Conservation (phyloP, 2,329 filamentous ascomycete species). For the Pyrenochaeta sp. region DNA sequence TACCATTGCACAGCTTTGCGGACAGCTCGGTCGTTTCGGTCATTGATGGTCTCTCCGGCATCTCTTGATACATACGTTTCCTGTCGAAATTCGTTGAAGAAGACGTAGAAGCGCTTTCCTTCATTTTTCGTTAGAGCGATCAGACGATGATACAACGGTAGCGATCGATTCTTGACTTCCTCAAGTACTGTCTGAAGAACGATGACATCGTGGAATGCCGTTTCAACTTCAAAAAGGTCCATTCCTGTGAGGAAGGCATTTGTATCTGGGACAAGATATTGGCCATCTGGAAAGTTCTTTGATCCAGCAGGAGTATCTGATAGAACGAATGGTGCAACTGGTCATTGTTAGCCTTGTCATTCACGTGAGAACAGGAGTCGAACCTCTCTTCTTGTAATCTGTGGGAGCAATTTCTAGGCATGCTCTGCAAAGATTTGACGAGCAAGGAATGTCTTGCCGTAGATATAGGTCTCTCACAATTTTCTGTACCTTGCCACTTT, state of each 20-base stretch:
- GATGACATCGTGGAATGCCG: conserved; percentile 95
- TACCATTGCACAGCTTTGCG: conserved; percentile 91
- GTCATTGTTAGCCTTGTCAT: conserved; percentile 23
- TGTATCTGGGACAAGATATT: conserved; percentile 95
- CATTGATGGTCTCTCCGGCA: conserved; percentile 87
- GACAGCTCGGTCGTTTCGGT: conserved; percentile 93
- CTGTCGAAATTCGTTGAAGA: conserved; percentile 96
- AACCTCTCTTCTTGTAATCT: conserved; percentile 81
- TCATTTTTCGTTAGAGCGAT: conserved; percentile 92
- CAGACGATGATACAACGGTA: conserved; percentile 94
- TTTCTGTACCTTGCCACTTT: conserved; percentile 97
- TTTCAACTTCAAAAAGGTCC: conserved; percentile 94
- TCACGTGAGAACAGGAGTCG: conserved; percentile 13
- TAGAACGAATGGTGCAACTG: conserved; percentile 84
- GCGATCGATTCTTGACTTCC: conserved; percentile 90
- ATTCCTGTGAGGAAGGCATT: conserved; percentile 95
- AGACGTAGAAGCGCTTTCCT: conserved; percentile 97
- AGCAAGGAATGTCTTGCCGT: conserved; percentile 96
- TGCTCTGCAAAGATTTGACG: conserved; percentile 82
- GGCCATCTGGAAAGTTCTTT: conserved; percentile 81
- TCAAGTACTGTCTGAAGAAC: conserved; percentile 96
- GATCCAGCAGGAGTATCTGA: conserved; percentile 89
- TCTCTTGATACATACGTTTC: conserved; percentile 86
- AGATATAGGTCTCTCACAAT: conserved; percentile 97
- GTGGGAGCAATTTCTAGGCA: conserved; percentile 79